Evolutionary conservation across 2,329 filamentous ascomycete genomes (phyloP).

Genomic region (Aspergillus sp.): DNA sequence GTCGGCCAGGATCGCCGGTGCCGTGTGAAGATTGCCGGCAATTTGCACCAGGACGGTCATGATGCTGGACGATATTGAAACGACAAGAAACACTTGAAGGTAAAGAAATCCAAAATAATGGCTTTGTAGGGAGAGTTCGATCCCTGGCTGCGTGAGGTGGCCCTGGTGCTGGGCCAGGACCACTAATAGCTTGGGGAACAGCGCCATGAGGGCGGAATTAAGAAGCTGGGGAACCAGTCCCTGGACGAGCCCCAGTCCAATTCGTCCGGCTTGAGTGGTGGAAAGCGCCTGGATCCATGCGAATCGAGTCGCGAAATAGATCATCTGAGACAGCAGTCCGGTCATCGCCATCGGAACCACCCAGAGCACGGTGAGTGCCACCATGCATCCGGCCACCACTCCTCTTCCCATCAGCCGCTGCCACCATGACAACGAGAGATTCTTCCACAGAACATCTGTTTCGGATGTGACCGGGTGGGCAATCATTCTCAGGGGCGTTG

Average conservation of each 20-base stretch:
- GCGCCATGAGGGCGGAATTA: slow-evolving; percentile 16
- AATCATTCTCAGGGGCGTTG: slow-evolving; percentile 9
- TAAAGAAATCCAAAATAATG: slow-evolving; percentile 20
- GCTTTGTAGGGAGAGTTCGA: slow-evolving; percentile 16
- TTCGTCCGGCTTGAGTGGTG: neutral
- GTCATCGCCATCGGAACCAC: slow-evolving; percentile 5
- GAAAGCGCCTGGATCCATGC: neutral
- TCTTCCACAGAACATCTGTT: too few relatives aligned
- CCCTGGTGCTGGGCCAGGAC: slow-evolving; percentile 6
- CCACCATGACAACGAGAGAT: too few relatives aligned
- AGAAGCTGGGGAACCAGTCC: slow-evolving; percentile 17
- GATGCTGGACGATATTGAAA: slow-evolving; percentile 19
- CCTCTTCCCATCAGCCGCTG: too few relatives aligned
- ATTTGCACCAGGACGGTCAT: slow-evolving; percentile 20
- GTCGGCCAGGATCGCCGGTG: slow-evolving; percentile 15
- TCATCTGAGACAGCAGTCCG: slow-evolving; percentile 4
- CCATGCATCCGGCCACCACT: too few relatives aligned
- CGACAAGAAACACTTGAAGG: slow-evolving; percentile 18
- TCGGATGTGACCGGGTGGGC: too few relatives aligned
- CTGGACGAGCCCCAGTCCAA: slow-evolving; percentile 16
- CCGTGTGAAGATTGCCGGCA: slow-evolving; percentile 10
- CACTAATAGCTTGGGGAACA: slow-evolving; percentile 13
- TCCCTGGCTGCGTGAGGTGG: neutral
- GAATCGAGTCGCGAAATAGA: slow-evolving; percentile 1
- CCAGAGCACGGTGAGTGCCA: slow-evolving; percentile 7